Conservation (phyloP, 2,329 filamentous ascomycete genomes). For the Alternaria arbusti region DNA sequence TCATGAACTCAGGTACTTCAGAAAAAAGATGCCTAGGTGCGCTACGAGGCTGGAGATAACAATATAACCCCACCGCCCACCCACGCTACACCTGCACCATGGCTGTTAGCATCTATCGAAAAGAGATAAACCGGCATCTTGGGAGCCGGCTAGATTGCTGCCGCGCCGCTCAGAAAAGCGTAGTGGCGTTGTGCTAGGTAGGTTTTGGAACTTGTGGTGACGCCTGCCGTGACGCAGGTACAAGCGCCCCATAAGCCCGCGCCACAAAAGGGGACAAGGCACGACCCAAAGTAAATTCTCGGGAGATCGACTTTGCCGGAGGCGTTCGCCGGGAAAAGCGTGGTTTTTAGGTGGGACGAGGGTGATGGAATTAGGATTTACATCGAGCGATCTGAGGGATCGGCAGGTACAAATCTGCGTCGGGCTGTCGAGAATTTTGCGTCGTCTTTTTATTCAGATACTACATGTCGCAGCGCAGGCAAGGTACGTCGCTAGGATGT, state of each 20-base stretch:
- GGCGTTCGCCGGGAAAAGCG: constrained; percentile 1
- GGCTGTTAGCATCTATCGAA: constrained; percentile 4
- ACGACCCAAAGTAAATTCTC: not conserved
- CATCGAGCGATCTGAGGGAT: not conserved
- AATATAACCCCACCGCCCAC: not conserved
- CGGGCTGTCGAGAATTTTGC: not conserved
- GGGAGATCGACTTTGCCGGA: not conserved
- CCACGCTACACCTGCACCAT: constrained; percentile 6
- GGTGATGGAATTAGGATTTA: not conserved
- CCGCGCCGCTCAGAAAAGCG: not conserved
- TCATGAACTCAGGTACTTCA: not conserved
- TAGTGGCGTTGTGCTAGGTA: not conserved
- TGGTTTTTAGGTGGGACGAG: not conserved
- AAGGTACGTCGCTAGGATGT: not conserved
- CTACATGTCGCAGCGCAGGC: not conserved
- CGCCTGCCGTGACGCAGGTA: constrained; percentile 3
- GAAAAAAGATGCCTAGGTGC: not conserved
- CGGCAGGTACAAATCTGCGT: not conserved
- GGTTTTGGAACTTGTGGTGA: not conserved
- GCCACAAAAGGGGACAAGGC: not conserved
- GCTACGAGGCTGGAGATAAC: not conserved
- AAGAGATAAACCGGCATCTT: not conserved
- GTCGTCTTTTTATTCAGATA: not conserved
- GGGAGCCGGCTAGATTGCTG: not conserved
- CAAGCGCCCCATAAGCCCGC: not conserved